phyloP scores from a whole-genome alignment of 2,329 filamentous ascomycete species.

The Arthrinium puccinioides region DNA sequence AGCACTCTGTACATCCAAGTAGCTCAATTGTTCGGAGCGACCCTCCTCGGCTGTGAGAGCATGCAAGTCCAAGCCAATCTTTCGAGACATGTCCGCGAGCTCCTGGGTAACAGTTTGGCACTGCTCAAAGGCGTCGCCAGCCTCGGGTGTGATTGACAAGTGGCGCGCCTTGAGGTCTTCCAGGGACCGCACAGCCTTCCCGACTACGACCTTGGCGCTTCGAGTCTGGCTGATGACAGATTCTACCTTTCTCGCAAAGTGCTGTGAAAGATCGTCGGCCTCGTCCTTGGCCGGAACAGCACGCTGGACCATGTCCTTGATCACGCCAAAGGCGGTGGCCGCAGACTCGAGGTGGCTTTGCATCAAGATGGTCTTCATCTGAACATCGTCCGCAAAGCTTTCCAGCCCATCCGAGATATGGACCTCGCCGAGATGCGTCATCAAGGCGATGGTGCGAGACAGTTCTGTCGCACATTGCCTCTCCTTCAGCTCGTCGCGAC shows the following conservation, averaged over 20 bases:
- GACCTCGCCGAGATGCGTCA: slow-evolving; percentile 79
- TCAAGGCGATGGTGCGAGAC: slow-evolving; percentile 74
- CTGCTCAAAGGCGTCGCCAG: slow-evolving; percentile 60
- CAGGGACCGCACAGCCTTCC: slow-evolving; percentile 69
- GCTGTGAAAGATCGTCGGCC: slow-evolving; percentile 59
- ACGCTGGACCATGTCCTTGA: slow-evolving; percentile 60
- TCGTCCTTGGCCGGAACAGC: slow-evolving; percentile 50
- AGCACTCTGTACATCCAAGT: slow-evolving; percentile 57
- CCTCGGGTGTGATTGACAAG: slow-evolving; percentile 63
- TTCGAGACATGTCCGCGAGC: slow-evolving; percentile 58
- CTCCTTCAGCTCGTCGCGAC: slow-evolving; percentile 79
- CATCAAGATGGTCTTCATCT: slow-evolving; percentile 69
- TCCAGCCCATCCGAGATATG: slow-evolving; percentile 65
- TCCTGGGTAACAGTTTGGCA: slow-evolving; percentile 58
- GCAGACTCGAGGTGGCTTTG: slow-evolving; percentile 78
- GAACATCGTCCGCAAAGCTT: slow-evolving; percentile 69
- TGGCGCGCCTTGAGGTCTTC: slow-evolving; percentile 72
- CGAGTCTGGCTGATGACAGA: slow-evolving; percentile 66
- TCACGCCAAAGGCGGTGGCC: slow-evolving; percentile 57
- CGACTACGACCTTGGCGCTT: slow-evolving; percentile 74
- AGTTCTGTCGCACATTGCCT: slow-evolving; percentile 75
- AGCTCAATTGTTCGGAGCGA: slow-evolving; percentile 58
- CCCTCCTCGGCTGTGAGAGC: slow-evolving; percentile 64
- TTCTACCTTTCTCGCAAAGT: slow-evolving; percentile 66
- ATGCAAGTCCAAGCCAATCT: slow-evolving; percentile 61